Evolutionary conservation across 2,329 filamentous ascomycete genomes (phyloP), one percentile per base, ranked within the genome.

Genomic region (Fulvia fulva): DNA sequence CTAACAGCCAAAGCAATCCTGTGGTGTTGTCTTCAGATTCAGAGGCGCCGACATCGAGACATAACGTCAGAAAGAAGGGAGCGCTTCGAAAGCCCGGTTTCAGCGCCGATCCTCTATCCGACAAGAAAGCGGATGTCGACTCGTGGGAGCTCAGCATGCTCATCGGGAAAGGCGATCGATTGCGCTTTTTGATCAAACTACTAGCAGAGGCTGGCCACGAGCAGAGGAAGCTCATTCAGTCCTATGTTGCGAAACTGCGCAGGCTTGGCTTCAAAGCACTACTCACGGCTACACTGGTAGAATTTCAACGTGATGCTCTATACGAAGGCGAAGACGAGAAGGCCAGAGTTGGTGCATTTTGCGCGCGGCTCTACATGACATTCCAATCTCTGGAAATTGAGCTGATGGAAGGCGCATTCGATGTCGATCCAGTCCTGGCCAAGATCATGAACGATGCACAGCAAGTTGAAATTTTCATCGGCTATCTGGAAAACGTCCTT

Each of bases 171-270:
- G 7, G 22, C 12, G 63, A 83, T 60, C 70, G 78, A 11, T 74
- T 76, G 41, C 73, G 77, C 5, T 65, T 80, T 1, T 61, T 81
- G 22, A 74, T 79, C 51, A 77, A 78, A 53, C 61, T 75, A 1
- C 64, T 81, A 0, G 58, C 64, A 7, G 68, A 74, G 11, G 67
- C 58, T 14, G 65, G 63, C 1, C 37, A 50, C 7, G 45, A 62
- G 11, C 44, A 44, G 25, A 62, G 59, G 23, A 50, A 62, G 4
- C 25, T 53, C 2, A 50, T 70, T 1, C 54, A 60, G 11, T 14
- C 55, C 12, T 57, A 47, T 23, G 22, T 56, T 8, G 51, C 30
- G 32, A 55, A 44, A 23, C 26, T 60, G 16, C 55, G 56, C 16
- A 47, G 11, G 51, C 7, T 30, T 34, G 14, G 12, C 7, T 64